Evolutionary conservation across 2,329 filamentous ascomycete species (phyloP).

Genomic region (Colletotrichum higginsianum): DNA sequence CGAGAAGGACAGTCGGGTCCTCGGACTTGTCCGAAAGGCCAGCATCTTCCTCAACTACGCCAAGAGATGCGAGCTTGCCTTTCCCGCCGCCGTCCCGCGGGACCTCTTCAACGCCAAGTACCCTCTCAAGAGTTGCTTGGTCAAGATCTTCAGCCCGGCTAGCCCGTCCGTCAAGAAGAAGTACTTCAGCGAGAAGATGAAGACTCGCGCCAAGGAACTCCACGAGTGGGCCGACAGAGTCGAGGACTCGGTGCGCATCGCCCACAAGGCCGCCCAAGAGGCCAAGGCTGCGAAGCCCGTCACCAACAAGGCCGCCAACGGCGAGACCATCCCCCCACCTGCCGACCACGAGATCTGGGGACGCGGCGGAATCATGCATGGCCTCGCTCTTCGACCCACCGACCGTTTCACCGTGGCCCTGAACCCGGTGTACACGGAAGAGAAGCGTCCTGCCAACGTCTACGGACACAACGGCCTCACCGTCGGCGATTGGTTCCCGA

Average conservation of each 20-base stretch:
- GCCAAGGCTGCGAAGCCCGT: background rate
- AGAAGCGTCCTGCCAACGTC: slow-evolving; percentile 40
- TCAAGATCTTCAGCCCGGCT: slow-evolving; percentile 1
- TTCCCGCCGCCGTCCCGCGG: background rate
- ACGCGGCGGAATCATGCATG: slow-evolving; percentile 49
- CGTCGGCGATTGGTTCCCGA: slow-evolving; percentile 67
- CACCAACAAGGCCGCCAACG: background rate
- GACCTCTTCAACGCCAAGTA: background rate
- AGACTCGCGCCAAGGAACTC: slow-evolving; percentile 8
- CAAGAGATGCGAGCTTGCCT: background rate
- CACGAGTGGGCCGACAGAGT: background rate
- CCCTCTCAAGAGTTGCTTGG: background rate
- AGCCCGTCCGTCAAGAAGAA: background rate
- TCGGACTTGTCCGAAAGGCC: background rate
- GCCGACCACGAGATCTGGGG: slow-evolving; percentile 50
- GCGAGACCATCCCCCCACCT: background rate
- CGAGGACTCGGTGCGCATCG: background rate
- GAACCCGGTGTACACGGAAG: slow-evolving; percentile 36
- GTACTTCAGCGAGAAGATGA: background rate
- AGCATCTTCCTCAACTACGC: slow-evolving; percentile 5
- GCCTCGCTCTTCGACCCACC: slow-evolving; percentile 37
- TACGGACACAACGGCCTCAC: slow-evolving; percentile 52
- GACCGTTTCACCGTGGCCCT: slow-evolving; percentile 36
- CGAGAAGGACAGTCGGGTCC: background rate
- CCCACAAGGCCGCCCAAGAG: background rate